These are phyloP conservation scores for Saccharomycopsis crataegensis DNA, from an alignment of 1,139 yeast genomes.

Conservation along the genomic window DNA sequence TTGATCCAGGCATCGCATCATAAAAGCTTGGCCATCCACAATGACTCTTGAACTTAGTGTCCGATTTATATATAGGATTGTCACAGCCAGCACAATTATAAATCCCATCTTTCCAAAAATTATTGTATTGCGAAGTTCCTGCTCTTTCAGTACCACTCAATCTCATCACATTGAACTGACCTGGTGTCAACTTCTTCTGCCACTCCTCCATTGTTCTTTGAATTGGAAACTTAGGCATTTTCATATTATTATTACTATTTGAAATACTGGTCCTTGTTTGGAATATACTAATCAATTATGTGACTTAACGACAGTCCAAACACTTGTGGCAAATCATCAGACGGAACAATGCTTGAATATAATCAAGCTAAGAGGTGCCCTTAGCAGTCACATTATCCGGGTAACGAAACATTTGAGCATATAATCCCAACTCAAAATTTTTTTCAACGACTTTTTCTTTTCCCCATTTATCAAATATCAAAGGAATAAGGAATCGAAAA, in stretches of 20 bases:
- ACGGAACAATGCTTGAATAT: no score
- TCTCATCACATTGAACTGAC: constrained; percentile 72
- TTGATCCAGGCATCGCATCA: constrained; percentile 78
- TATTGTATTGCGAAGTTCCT: constrained; percentile 58
- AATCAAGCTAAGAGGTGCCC: no score
- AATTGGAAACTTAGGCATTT: constrained; percentile 21
- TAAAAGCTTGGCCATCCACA: constrained; percentile 99
- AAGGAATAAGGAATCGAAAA: not conserved
- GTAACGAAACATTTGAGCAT: no score
- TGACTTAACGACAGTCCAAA: no score
- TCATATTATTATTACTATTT: not conserved
- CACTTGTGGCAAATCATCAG: no score
- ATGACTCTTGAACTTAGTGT: constrained; percentile 77
- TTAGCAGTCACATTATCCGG: no score
- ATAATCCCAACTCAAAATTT: no score
- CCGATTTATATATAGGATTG: constrained; percentile 69
- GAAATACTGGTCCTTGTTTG: not conserved
- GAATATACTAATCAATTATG: no score
- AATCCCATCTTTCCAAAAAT: constrained; percentile 45
- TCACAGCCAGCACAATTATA: constrained; percentile 84
- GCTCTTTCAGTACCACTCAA: constrained; percentile 83
- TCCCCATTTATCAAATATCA: not conserved
- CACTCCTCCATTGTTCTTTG: constrained; percentile 60
- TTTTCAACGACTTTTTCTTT: no score
- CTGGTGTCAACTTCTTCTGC: constrained; percentile 71